Conservation (phyloP, 768 basidiomycete genomes). For the Sutorius australiensis region DNA sequence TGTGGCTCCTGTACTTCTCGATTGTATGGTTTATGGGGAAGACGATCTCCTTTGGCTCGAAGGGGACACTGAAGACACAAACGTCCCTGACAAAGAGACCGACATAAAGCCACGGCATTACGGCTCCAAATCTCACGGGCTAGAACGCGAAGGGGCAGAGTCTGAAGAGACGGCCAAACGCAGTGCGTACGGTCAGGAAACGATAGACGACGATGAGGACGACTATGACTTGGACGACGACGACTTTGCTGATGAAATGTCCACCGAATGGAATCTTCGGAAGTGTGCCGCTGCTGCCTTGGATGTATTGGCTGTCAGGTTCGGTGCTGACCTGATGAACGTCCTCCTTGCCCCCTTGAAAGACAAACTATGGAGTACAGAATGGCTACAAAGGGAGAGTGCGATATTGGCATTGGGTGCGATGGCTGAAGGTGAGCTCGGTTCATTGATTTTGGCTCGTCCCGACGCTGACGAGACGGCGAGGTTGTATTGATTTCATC, state of each 20-base stretch:
- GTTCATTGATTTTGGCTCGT: background rate
- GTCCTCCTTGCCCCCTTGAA: conserved; percentile 87
- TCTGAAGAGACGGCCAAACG: conserved; percentile 36
- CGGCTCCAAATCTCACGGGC: conserved; percentile 76
- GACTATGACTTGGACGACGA: conserved; percentile 86
- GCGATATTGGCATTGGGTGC: conserved; percentile 95
- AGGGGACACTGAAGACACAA: conserved; percentile 84
- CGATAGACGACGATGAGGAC: conserved; percentile 80
- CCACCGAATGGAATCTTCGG: conserved; percentile 97
- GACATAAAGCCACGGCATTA: conserved; percentile 98
- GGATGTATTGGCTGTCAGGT: conserved; percentile 93
- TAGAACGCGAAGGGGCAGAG: conserved; percentile 62
- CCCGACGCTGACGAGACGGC: conserved; percentile 9
- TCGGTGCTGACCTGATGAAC: conserved; percentile 83
- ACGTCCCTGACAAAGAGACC: conserved; percentile 86
- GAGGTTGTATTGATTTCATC: conserved; percentile 95
- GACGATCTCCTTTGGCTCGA: conserved; percentile 95
- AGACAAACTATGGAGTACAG: conserved; percentile 86
- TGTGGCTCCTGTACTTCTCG: conserved; percentile 90
- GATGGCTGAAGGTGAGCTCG: conserved; percentile 87
- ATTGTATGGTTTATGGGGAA: conserved; percentile 97
- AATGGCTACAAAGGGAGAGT: conserved; percentile 94
- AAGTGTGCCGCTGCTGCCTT: conserved; percentile 98
- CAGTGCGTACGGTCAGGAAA: conserved; percentile 78
- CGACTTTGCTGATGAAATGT: conserved; percentile 88